Conservation (phyloP, 495 filamentous ascomycete species). For the Penicillium pancosmium region DNA sequence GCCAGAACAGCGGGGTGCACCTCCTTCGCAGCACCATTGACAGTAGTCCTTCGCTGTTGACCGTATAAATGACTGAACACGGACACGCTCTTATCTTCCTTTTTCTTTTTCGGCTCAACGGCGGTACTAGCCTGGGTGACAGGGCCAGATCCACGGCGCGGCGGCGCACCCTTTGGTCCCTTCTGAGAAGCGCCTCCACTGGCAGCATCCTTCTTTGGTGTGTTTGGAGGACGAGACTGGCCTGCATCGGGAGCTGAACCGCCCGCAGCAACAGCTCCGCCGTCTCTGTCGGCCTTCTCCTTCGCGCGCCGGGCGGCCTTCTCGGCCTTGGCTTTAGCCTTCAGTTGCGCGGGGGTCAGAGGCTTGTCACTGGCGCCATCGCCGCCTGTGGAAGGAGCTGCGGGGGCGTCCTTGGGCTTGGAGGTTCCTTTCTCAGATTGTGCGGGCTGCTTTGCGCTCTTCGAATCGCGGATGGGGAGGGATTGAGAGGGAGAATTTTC, state of each 20-base stretch:
- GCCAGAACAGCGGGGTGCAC: constrained; percentile 87
- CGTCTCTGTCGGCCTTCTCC: constrained; percentile 52
- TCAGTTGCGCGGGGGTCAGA: constrained; percentile 68
- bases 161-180: constrained; percentile 40
- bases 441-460: constrained; percentile 30
- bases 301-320: constrained; percentile 73
- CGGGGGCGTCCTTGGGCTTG: constrained; percentile 32
- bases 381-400: constrained; percentile 13
- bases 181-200: constrained; percentile 33
- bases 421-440: constrained; percentile 35
- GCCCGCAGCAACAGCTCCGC: constrained; percentile 30
- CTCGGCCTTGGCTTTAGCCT: constrained; percentile 77
- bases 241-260: constrained; percentile 24
- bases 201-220: constrained; percentile 49
- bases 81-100: constrained; percentile 71
- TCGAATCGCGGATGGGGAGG: constrained; percentile 32
- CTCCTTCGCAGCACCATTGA: constrained; percentile 80
- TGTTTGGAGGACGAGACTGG: constrained; percentile 33
- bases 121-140: constrained; percentile 34
- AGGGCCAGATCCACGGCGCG: constrained; percentile 44
- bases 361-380: constrained; percentile 43
- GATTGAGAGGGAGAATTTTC: constrained; percentile 27
- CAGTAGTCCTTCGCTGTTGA: constrained; percentile 65
- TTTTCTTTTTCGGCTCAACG: constrained; percentile 46
- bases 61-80: constrained; percentile 88